phyloP scores from a whole-genome alignment of 2,329 filamentous ascomycete species.

The Hypoxylon sp. region DNA sequence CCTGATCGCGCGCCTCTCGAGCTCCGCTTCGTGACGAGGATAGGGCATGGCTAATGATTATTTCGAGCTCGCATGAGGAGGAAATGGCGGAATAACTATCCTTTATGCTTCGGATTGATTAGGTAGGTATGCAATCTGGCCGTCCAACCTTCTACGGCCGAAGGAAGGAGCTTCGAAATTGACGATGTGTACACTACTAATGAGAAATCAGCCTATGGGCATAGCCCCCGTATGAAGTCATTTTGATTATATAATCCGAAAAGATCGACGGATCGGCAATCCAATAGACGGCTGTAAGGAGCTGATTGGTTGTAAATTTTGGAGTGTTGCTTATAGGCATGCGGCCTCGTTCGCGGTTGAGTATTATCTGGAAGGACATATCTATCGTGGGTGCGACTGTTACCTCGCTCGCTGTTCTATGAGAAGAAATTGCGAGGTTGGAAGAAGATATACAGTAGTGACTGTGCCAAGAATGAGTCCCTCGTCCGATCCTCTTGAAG shows the following conservation, averaged over 20 bases:
- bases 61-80: neutral
- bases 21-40: slow-evolving; percentile 21
- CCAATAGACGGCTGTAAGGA: neutral
- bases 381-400: too few relatives aligned
- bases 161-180: neutral
- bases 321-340: neutral
- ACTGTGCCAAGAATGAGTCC: too few relatives aligned
- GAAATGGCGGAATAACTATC: neutral
- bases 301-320: neutral
- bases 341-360: too few relatives aligned
- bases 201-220: neutral
- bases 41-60: slow-evolving; percentile 13
- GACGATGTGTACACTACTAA: neutral
- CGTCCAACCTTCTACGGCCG: neutral
- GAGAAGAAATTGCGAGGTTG: too few relatives aligned
- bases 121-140: neutral
- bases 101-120: neutral
- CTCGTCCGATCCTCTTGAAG: too few relatives aligned
- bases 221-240: neutral
- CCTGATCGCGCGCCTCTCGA: slow-evolving; percentile 7
- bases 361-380: too few relatives aligned
- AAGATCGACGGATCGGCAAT: neutral
- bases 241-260: neutral
- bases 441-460: too few relatives aligned
- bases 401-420: too few relatives aligned